phyloP scores from a whole-genome alignment of 1,284 basidiomycete species.

The Pulchroboletus neoregius region DNA sequence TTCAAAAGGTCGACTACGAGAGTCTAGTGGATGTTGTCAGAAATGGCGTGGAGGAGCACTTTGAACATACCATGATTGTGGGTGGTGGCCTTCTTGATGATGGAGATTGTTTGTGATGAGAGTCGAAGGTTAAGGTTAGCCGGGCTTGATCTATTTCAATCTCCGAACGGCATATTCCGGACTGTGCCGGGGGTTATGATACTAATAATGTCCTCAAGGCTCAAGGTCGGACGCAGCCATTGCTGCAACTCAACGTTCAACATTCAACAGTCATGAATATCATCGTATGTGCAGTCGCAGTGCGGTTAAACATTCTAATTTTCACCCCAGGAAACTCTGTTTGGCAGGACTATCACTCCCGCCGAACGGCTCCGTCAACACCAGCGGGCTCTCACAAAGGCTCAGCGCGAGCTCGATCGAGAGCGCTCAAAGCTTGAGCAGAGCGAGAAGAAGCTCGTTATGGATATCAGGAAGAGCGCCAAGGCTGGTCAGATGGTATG shows the following conservation, averaged over 20 bases:
- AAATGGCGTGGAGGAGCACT: neutral
- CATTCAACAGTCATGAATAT: conserved; percentile 57
- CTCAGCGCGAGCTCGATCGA: conserved; percentile 94
- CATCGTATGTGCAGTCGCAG: conserved; percentile 47
- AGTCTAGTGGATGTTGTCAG: conserved; percentile 54
- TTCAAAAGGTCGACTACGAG: conserved; percentile 98
- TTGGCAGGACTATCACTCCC: conserved; percentile 91
- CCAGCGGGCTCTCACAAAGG: conserved; percentile 92
- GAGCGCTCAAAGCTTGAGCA: conserved; percentile 93
- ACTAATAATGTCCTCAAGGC: neutral
- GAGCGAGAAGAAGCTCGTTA: conserved; percentile 90
- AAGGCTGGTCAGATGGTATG: conserved; percentile 93
- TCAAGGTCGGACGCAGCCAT: conserved; percentile 15
- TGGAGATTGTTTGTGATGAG: conserved; percentile 25
- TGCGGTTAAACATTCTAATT: conserved; percentile 7
- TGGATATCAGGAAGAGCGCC: conserved; percentile 95
- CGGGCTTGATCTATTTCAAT: conserved; percentile 19
- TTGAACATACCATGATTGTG: conserved; percentile 19
- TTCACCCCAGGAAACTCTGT: conserved; percentile 76
- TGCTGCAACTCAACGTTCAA: conserved; percentile 8
- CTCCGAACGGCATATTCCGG: conserved; percentile 22
- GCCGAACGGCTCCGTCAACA: conserved; percentile 96
- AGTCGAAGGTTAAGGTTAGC: conserved; percentile 26
- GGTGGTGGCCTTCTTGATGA: conserved; percentile 13
- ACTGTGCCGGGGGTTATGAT: neutral